Evolutionary conservation across 106 monocot species (phyloP), one percentile per base, ranked within the genome.

Genomic region (Hemerocallis citrina): DNA sequence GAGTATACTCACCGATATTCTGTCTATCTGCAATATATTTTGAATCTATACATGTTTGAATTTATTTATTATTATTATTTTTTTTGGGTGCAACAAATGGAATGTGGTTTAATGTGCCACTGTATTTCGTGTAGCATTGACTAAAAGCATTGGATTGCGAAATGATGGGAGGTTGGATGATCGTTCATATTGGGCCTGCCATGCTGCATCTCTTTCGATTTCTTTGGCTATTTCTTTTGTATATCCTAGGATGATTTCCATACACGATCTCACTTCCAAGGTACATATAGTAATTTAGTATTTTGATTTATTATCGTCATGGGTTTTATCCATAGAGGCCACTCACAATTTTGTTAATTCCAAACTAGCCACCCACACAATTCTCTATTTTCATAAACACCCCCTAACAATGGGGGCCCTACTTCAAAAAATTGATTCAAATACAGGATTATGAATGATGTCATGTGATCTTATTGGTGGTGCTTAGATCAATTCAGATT

Each of bases 121-220:
- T 44, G 4, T 63, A 19, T 17, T 30, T 44, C 19, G 66, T 68
- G 57, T 72, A 95, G 95, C 86, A 13, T 65, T 95, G 57, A 34
- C 69, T 19, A 95, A 95, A 74, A 88, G 91, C 52, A 66, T 73
- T 61, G 98, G 98, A 6, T 57, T 98, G 64, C 61, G 91, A 60
- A 88, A 81, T 85, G 98, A 92, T 82, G 91, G 81, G 24, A 71
- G 91, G 60, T 75, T 91, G 33, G 98, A 98, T 85, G 98, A 98
- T 9, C 79, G 98, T 16, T 82, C 88, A 19, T 92, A 88, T 68
- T 98, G 98, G 98, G 79, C 67, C 22, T 73, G 49, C 52, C 91
- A 52, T 68, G 79, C 62, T 17, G 48, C 75, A 44, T 72, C 75
- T 29, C 75, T 98, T 66, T 77, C 91, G 57, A 72, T 81, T 17